A percentile compares a stretch with the other conserved stretches of the same genome.
phyloP scores from a whole-genome alignment of 345 rosid genomes.

The Moricandia moricandioides region DNA sequence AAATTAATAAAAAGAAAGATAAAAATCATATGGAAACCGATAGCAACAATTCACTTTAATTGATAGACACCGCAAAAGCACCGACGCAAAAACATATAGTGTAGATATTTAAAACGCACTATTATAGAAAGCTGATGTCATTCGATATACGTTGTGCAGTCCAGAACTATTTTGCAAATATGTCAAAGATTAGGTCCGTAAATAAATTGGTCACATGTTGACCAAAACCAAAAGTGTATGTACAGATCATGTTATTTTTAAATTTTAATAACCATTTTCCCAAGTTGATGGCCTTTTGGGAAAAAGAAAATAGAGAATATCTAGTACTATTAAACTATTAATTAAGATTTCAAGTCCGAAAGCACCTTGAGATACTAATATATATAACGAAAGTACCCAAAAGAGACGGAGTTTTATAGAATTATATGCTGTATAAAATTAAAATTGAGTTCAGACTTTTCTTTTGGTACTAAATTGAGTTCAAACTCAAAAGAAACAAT shows the following conservation, averaged over 20 bases:
- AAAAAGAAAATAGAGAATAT: neutral
- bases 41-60: constrained; percentile 24
- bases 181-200: constrained; percentile 25
- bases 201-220: constrained; percentile 18
- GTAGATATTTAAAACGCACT: neutral
- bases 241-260: neutral
- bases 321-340: neutral
- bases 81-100: constrained; percentile 23
- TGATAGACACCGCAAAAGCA: constrained; percentile 8
- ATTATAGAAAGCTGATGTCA: neutral
- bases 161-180: neutral
- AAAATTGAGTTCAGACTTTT: neutral
- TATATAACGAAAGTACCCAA: neutral
- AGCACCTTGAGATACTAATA: neutral
- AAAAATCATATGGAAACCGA: constrained; percentile 5
- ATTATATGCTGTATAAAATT: neutral
- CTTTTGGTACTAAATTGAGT: neutral
- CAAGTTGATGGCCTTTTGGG: neutral
- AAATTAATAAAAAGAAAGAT: neutral
- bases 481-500: neutral
- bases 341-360: neutral
- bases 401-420: neutral
- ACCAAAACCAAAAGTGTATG: constrained; percentile 13
- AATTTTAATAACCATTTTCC: neutral
- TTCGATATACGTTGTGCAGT: neutral